Percentiles rank a stretch among this genome's conserved stretches.
These are phyloP conservation scores for Heliocybe sulcata DNA, from an alignment of 1,284 basidiomycete species.

Conservation along the genomic window DNA sequence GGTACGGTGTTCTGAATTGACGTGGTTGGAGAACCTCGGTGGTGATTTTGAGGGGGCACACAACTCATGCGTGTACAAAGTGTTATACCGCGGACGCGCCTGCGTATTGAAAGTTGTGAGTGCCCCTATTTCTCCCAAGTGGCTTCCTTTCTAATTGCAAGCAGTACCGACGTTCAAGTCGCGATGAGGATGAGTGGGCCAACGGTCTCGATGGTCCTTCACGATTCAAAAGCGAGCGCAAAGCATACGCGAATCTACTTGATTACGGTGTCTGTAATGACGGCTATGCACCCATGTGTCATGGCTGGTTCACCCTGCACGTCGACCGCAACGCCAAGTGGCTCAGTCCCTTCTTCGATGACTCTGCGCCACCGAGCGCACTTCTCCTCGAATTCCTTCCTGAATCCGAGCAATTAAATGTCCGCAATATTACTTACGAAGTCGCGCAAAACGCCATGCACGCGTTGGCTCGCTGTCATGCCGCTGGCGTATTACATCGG, in stretches of 20 bases:
- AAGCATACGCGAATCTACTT: background rate
- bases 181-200: background rate
- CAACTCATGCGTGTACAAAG: background rate
- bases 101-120: conserved; percentile 2
- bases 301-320: conserved; percentile 1
- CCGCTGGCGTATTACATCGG: background rate
- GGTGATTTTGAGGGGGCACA: background rate
- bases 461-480: background rate
- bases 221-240: background rate
- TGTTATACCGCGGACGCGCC: background rate
- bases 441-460: conserved; percentile 1
- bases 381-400: conserved; percentile 2
- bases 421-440: background rate
- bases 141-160: background rate
- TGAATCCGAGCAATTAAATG: background rate
- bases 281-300: background rate
- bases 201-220: background rate
- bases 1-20: conserved; percentile 2
- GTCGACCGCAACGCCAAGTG: background rate
- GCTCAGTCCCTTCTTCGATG: background rate
- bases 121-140: background rate
- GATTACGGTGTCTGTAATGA: background rate
- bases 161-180: background rate
- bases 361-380: background rate
- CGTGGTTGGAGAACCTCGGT: background rate